A percentile compares a stretch with the other conserved stretches of the same genome.
phyloP scores from a whole-genome alignment of 2,329 filamentous ascomycete genomes.

The Xylaria sp. region DNA sequence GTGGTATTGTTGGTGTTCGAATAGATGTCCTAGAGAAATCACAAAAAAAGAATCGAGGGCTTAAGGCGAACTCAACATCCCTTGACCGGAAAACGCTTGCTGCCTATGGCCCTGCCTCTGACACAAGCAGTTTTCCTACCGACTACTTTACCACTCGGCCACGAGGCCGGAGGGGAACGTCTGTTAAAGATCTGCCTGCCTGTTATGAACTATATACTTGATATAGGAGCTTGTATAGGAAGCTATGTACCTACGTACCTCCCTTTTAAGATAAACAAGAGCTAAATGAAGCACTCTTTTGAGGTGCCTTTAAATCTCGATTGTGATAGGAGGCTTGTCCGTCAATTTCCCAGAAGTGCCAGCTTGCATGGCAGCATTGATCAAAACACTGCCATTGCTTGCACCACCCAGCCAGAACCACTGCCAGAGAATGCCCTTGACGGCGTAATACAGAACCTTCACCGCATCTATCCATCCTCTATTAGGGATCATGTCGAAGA shows the following conservation, averaged over 20 bases:
- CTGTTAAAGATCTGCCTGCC: neutral
- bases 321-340: slow-evolving; percentile 50
- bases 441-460: slow-evolving; percentile 58
- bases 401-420: slow-evolving; percentile 66
- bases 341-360: slow-evolving; percentile 62
- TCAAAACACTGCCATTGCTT: slow-evolving; percentile 62
- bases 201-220: neutral
- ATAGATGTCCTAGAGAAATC: neutral
- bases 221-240: neutral
- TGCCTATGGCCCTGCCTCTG: neutral
- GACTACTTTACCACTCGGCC: neutral
- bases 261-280: neutral
- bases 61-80: neutral
- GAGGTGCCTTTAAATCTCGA: slow-evolving; percentile 40
- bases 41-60: neutral
- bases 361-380: slow-evolving; percentile 68
- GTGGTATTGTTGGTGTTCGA: neutral
- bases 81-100: neutral
- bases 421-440: slow-evolving; percentile 64
- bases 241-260: neutral
- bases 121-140: neutral
- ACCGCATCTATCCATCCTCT: slow-evolving; percentile 59
- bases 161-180: neutral
- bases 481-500: slow-evolving; percentile 61
- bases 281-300: neutral